Base-by-base conservation (phyloP, 441 rosid species). In the Corymbia calophylla region DNA sequence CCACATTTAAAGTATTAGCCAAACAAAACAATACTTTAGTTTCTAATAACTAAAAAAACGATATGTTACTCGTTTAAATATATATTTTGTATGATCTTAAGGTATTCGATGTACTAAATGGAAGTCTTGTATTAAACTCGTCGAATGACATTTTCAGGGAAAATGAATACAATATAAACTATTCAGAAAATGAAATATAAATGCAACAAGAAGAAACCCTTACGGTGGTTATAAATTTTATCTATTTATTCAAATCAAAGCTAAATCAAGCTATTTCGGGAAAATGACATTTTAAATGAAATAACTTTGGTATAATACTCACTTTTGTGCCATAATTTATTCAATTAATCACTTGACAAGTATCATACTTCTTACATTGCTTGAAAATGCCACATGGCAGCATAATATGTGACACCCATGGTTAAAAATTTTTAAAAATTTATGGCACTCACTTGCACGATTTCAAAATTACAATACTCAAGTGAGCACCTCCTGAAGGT, bases 291-390 rank as follows among this genome's bases (percentile, higher is more conserved):
- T 21, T 9, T 2, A 1, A 70, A 35, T 5, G 1, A 35, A 1
- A 3, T 35, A 19, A 35, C 7, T 70, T 35, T 11, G 1, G 2
- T 35, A 4, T 1, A 32, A 70, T 0, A 4, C 27, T 35, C 19
- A 35, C 4, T 35, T 70, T 9, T 35, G 14, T 35, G 8, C 2
- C 8, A 9, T 70, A 35, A 9, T 5, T 5, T 35, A 19, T 70
- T 10, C 3, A 35, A 70, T 18, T 21, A 47, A 32, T 18, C 27
- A 18, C 8, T 35, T 17, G 47, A 39, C 44, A 39, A 35, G 48
- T 70, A 10, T 19, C 5, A 0, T 18, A 39, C 44, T 39, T 39
- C 44, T 39, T 39, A 6, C 51, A 21, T 12, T 77, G 51, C 18
- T 12, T 77, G 51, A 77, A 4, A 13, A 44, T 77, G n/a, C 18